phyloP scores from a whole-genome alignment of 2,329 filamentous ascomycete genomes.

The Blumeria graminis region DNA sequence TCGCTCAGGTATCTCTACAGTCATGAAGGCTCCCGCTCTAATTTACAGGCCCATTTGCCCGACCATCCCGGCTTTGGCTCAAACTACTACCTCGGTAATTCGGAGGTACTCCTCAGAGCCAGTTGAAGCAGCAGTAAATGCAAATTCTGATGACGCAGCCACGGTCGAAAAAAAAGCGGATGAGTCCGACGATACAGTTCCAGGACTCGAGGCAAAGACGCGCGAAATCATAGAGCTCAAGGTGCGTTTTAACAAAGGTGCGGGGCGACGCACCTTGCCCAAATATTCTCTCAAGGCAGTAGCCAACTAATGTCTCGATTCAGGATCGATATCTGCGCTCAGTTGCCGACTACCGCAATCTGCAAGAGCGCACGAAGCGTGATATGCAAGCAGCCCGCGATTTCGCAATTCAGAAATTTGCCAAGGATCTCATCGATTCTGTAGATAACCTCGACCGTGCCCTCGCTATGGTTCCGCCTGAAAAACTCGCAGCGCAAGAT shows the following conservation, averaged over 20 bases:
- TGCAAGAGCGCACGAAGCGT: conserved; percentile 80
- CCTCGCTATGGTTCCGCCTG: conserved; percentile 49
- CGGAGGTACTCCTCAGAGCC: too few relatives aligned
- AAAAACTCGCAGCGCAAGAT: conserved; percentile 36
- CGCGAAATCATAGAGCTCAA: conserved; percentile 63
- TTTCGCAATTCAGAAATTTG: conserved; percentile 87
- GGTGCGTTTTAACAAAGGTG: conserved; percentile 24
- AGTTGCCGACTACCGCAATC: conserved; percentile 91
- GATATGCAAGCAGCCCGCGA: conserved; percentile 71
- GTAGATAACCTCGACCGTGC: conserved; percentile 96
- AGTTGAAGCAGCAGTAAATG: too few relatives aligned
- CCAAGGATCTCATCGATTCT: conserved; percentile 80
- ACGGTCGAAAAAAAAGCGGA: conserved; percentile 8
- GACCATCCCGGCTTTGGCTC: too few relatives aligned
- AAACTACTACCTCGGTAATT: too few relatives aligned
- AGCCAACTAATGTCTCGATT: neutral
- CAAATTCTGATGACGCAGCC: too few relatives aligned
- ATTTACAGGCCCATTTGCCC: too few relatives aligned
- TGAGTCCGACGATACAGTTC: conserved; percentile 13
- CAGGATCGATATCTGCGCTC: conserved; percentile 89
- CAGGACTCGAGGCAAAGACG: conserved; percentile 46
- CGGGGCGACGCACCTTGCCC: neutral
- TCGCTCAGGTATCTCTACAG: too few relatives aligned
- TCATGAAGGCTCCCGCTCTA: too few relatives aligned
- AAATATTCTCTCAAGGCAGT: neutral